Percentiles rank a stretch among this genome's conserved stretches.
These are phyloP conservation scores for Aspergillus pseudotamarii DNA, from an alignment of 2,329 filamentous ascomycete genomes.

Conservation along the genomic window DNA sequence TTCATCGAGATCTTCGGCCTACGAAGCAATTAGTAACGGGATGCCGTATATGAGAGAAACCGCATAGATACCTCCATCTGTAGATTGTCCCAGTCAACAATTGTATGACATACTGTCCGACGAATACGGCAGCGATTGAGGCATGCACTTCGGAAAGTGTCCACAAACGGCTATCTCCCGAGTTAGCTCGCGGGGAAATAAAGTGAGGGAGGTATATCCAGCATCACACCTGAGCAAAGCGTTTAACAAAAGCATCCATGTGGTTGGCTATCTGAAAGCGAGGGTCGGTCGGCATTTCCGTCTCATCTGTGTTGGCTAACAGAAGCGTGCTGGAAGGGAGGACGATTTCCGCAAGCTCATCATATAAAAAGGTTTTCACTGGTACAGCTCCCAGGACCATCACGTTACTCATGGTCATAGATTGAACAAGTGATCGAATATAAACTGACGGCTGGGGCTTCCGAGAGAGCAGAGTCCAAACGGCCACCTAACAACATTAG, in stretches of 20 bases:
- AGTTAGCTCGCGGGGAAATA: slow-evolving; percentile 7
- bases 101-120: slow-evolving; percentile 82
- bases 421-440: slow-evolving; percentile 77
- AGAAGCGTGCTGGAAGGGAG: slow-evolving; percentile 72
- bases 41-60: background rate
- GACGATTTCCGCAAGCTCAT: slow-evolving; percentile 77
- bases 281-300: slow-evolving; percentile 74
- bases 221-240: slow-evolving; percentile 50
- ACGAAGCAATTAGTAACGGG: slow-evolving; percentile 12
- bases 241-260: slow-evolving; percentile 69
- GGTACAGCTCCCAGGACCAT: slow-evolving; percentile 68
- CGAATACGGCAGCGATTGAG: slow-evolving; percentile 89
- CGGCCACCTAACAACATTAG: slow-evolving; percentile 61
- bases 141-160: slow-evolving; percentile 80
- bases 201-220: background rate
- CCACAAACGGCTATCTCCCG: slow-evolving; percentile 69
- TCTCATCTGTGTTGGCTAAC: slow-evolving; percentile 72
- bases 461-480: slow-evolving; percentile 73
- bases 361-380: slow-evolving; percentile 74
- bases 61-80: slow-evolving; percentile 67
- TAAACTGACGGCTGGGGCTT: slow-evolving; percentile 83
- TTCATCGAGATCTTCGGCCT: slow-evolving; percentile 71
- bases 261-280: slow-evolving; percentile 71
- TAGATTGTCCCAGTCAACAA: slow-evolving; percentile 80
- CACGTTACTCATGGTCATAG: slow-evolving; percentile 73